These are phyloP conservation scores for Tricholoma sp. DNA, from an alignment of 768 basidiomycete genomes.

Conservation along the genomic window DNA sequence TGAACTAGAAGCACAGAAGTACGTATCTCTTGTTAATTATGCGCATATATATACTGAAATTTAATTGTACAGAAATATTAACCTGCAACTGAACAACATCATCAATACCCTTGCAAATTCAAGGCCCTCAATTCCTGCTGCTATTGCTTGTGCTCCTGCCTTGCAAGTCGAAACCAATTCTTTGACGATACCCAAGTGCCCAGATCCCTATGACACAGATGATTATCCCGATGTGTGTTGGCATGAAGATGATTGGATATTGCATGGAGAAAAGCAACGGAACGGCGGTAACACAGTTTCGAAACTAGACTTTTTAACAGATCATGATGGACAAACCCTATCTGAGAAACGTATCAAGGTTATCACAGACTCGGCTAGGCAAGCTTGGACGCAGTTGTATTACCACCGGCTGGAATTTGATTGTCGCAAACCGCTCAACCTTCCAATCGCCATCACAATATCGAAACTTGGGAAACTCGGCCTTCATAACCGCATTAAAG, in stretches of 20 bases:
- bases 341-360: background rate
- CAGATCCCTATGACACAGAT: no score
- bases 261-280: no score
- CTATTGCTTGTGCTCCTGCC: no score
- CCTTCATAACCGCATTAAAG: background rate
- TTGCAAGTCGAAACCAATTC: no score
- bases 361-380: slow-evolving; percentile 1
- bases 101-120: background rate
- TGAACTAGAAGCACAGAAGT: background rate
- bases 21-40: background rate
- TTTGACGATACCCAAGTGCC: no score
- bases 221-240: slow-evolving; percentile 1
- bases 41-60: background rate
- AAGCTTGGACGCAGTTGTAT: slow-evolving; percentile 1
- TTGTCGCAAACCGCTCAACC: slow-evolving; percentile 1
- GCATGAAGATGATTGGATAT: background rate
- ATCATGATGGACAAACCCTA: background rate
- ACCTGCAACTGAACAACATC: background rate
- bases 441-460: slow-evolving; percentile 7
- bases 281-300: no score
- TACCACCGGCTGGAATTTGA: background rate
- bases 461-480: no score
- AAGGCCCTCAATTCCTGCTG: background rate
- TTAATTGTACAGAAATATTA: background rate
- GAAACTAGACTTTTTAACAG: no score